Percentiles rank a stretch among this genome's conserved stretches.
phyloP scores from a whole-genome alignment of 78 protist genomes.

The Capsaspora owczarzaki region DNA sequence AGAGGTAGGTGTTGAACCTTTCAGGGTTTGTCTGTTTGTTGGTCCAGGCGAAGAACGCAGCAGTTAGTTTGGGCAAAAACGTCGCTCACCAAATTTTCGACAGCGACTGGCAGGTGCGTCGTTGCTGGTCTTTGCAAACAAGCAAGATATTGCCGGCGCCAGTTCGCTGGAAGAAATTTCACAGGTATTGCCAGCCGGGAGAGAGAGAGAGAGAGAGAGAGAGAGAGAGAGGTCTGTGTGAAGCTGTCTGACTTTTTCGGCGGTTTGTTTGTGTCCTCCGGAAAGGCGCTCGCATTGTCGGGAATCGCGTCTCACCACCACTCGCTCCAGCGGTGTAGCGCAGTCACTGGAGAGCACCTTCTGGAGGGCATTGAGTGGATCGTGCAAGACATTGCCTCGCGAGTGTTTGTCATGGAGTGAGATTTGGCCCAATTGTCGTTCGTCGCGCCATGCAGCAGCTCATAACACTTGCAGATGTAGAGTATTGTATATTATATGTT shows the following conservation, averaged over 20 bases:
- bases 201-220: no score
- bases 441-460: no score
- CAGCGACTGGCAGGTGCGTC: slow-evolving; percentile 89
- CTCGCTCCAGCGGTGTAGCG: slow-evolving; percentile 74
- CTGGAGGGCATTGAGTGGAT: slow-evolving; percentile 92
- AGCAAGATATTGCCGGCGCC: slow-evolving; percentile 91
- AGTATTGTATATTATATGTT: no score
- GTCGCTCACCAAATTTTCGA: not conserved
- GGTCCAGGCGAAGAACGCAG: not conserved
- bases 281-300: no score
- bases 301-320: no score
- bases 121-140: slow-evolving; percentile 92
- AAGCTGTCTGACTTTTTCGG: no score
- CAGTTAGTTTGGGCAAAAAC: not conserved
- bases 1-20: slow-evolving; percentile 42
- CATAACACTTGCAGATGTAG: no score
- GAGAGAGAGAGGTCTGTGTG: no score
- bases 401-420: slow-evolving; percentile 59
- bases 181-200: no score
- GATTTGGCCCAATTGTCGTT: no score
- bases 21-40: not conserved
- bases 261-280: no score
- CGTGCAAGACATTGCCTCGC: slow-evolving; percentile 82
- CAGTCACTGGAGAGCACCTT: slow-evolving; percentile 85
- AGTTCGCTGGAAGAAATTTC: slow-evolving; percentile 58